Percentiles rank a stretch among this genome's conserved stretches.
Evolutionary conservation across 2,329 filamentous ascomycete species (phyloP).

Genomic region (Alternaria viburni): DNA sequence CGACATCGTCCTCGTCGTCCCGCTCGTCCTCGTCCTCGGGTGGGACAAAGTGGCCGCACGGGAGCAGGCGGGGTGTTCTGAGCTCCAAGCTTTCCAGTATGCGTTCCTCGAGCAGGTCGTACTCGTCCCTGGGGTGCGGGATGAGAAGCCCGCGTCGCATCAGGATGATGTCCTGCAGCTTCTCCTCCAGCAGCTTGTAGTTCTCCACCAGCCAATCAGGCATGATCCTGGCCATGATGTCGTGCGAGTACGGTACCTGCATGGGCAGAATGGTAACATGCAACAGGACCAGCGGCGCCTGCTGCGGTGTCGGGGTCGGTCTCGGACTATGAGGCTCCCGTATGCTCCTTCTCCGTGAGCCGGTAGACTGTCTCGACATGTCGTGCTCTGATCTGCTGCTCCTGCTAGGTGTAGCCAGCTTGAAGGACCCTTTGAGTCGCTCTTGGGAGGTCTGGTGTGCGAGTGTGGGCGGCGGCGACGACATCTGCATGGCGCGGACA

Average conservation of each 20-base stretch:
- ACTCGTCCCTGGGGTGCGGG: slow-evolving; percentile 79
- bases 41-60: slow-evolving; percentile 75
- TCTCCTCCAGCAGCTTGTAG: slow-evolving; percentile 72
- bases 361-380: slow-evolving; percentile 35
- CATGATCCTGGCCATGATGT: slow-evolving; percentile 57
- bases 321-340: slow-evolving; percentile 36
- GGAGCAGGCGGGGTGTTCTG: slow-evolving; percentile 71
- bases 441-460: slow-evolving; percentile 39
- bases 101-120: slow-evolving; percentile 78
- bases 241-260: slow-evolving; percentile 65
- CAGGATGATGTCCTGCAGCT: slow-evolving; percentile 71
- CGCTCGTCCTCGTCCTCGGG: slow-evolving; percentile 48
- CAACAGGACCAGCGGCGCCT: slow-evolving; percentile 75
- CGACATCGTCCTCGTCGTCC: slow-evolving; percentile 42
- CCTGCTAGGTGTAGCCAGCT: slow-evolving; percentile 41
- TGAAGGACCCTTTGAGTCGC: slow-evolving; percentile 40
- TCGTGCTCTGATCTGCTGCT: slow-evolving; percentile 40
- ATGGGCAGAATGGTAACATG: slow-evolving; percentile 79
- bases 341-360: slow-evolving; percentile 35
- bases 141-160: slow-evolving; percentile 76
- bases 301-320: slow-evolving; percentile 46
- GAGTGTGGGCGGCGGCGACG: slow-evolving; percentile 57
- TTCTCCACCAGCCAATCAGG: slow-evolving; percentile 61
- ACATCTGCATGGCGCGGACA: slow-evolving; percentile 74
- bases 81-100: slow-evolving; percentile 77